These are phyloP conservation scores for Byssochlamys sp. DNA, from an alignment of 2,329 filamentous ascomycete species.

Conservation along the genomic window DNA sequence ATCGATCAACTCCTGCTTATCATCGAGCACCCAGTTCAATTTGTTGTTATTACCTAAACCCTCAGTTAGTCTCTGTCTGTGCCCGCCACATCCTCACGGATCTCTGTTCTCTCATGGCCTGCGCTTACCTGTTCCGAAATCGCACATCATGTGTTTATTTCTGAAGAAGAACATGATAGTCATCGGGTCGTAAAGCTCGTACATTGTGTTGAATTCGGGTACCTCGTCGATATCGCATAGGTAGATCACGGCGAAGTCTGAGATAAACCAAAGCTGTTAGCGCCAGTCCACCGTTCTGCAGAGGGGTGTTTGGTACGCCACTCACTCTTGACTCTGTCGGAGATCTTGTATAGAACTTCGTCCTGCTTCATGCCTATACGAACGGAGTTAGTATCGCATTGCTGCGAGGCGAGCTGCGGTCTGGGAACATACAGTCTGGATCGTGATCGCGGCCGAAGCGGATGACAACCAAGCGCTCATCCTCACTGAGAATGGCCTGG, in stretches of 20 bases:
- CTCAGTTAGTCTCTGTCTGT: background rate
- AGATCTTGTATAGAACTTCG: conserved; percentile 89
- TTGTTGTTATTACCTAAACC: conserved; percentile 74
- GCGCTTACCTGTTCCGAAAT: conserved; percentile 76
- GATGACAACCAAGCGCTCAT: conserved; percentile 86
- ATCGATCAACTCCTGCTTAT: conserved; percentile 97
- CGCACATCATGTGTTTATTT: conserved; percentile 89
- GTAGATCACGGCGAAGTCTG: conserved; percentile 57
- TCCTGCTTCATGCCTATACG: conserved; percentile 62
- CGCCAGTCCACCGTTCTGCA: background rate
- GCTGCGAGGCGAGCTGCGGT: background rate
- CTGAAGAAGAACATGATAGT: conserved; percentile 95
- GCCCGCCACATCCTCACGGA: background rate
- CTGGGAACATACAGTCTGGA: conserved; percentile 51
- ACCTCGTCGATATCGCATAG: conserved; percentile 86
- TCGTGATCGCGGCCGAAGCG: conserved; percentile 84
- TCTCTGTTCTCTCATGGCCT: background rate
- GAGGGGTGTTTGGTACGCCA: background rate
- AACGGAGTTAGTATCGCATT: conserved; percentile 8
- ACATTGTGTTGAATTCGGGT: conserved; percentile 93
- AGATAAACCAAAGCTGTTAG: background rate
- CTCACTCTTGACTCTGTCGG: conserved; percentile 72
- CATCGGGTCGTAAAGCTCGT: conserved; percentile 80
- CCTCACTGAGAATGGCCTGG: conserved; percentile 83
- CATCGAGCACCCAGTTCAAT: conserved; percentile 88